phyloP scores from a whole-genome alignment of 768 basidiomycete genomes.

The Paxillus involutus region DNA sequence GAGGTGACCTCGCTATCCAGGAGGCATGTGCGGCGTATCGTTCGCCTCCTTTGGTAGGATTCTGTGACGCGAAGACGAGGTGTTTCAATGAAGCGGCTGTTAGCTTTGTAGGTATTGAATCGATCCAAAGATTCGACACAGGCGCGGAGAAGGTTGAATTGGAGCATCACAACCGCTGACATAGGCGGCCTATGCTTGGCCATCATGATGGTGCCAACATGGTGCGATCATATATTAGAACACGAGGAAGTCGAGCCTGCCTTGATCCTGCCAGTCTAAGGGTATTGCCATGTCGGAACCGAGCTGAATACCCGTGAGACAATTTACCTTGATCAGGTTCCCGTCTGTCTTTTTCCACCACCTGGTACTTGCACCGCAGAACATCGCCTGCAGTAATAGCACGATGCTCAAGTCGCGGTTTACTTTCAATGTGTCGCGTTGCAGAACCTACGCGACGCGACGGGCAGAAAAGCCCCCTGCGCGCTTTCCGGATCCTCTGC shows the following conservation, averaged over 20 bases:
- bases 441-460: conserved; percentile 44
- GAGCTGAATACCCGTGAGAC: not conserved
- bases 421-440: conserved; percentile 20
- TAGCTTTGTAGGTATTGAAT: conserved; percentile 32
- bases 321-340: too few relatives aligned
- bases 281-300: too few relatives aligned
- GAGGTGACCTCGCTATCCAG: conserved; percentile 45
- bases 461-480: conserved; percentile 45
- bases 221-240: not conserved
- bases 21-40: conserved; percentile 27
- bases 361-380: not conserved
- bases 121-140: conserved; percentile 22
- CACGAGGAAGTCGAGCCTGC: not conserved
- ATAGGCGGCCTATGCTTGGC: not conserved
- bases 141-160: not conserved
- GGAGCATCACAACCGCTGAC: not conserved
- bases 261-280: too few relatives aligned
- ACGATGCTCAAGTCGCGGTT: conserved; percentile 23
- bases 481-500: conserved; percentile 57
- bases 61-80: conserved; percentile 1
- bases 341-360: too few relatives aligned
- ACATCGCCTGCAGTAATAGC: not conserved
- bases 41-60: conserved; percentile 23
- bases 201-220: too few relatives aligned
- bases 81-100: not conserved